phyloP scores from a whole-genome alignment of 805 yeast species.

The Saturnispora saitoi region DNA sequence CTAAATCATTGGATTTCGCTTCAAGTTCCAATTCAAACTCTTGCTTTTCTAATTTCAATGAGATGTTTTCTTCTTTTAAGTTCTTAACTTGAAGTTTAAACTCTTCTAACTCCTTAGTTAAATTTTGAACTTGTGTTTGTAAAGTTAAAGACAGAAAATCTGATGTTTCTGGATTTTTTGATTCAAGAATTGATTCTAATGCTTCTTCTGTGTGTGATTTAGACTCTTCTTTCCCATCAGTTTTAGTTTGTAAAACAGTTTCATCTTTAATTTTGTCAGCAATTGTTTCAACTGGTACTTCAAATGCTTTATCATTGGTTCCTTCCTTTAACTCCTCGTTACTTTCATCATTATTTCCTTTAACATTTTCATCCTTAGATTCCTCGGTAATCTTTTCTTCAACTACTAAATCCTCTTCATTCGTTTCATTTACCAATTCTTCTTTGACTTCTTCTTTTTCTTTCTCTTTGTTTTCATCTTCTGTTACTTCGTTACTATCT shows the following conservation, averaged over 20 bases:
- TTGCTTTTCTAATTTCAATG: slow-evolving; percentile 21
- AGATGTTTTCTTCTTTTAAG: slow-evolving; percentile 19
- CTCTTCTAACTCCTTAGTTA: slow-evolving; percentile 25
- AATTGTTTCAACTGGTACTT: background rate
- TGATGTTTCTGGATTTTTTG: slow-evolving; percentile 15
- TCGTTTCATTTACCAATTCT: background rate
- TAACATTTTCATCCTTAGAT: background rate
- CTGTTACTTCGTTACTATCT: background rate
- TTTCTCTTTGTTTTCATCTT: background rate
- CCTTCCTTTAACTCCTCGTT: background rate
- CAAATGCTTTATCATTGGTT: background rate
- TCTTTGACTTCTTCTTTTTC: slow-evolving; percentile 4
- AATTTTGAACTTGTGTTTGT: slow-evolving; percentile 28
- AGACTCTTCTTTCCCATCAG: background rate
- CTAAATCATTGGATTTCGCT: slow-evolving; percentile 27
- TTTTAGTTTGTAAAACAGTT: background rate
- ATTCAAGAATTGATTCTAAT: slow-evolving; percentile 9
- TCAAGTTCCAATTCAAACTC: slow-evolving; percentile 34
- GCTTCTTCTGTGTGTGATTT: background rate
- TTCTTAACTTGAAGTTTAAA: slow-evolving; percentile 9
- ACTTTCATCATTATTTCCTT: background rate
- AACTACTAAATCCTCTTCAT: background rate
- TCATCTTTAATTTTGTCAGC: background rate
- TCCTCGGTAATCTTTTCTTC: background rate
- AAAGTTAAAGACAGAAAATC: slow-evolving; percentile 21